Conservation (phyloP, 1,284 basidiomycete genomes). For the Papiliotrema laurentii region DNA sequence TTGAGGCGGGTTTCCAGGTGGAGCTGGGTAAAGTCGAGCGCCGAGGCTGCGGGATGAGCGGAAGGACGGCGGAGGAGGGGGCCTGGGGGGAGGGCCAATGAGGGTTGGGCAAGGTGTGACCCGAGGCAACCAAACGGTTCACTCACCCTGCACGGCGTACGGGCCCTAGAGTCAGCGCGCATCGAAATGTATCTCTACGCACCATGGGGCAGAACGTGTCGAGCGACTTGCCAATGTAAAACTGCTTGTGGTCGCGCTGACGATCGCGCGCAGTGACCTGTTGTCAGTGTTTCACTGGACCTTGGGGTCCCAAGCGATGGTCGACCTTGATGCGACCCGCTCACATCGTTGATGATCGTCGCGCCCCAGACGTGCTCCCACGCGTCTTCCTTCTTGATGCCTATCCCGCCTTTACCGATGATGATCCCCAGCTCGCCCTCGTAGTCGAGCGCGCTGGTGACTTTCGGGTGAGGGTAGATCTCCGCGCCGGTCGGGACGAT, state of each 20-base stretch:
- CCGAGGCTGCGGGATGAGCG: slow-evolving; percentile 14
- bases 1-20: slow-evolving; percentile 37
- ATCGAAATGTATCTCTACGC: too few relatives aligned
- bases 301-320: too few relatives aligned
- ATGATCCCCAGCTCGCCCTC: slow-evolving; percentile 45
- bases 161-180: too few relatives aligned
- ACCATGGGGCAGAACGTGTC: slow-evolving; percentile 48
- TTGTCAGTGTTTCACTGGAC: not conserved
- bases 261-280: slow-evolving; percentile 31
- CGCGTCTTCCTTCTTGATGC: slow-evolving; percentile 38
- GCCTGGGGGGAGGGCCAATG: not conserved
- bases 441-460: slow-evolving; percentile 39
- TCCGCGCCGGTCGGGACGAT: slow-evolving; percentile 26
- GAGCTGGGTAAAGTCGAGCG: slow-evolving; percentile 24
- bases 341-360: slow-evolving; percentile 36
- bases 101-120: too few relatives aligned
- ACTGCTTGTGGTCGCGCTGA: slow-evolving; percentile 43
- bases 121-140: too few relatives aligned
- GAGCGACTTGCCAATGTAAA: slow-evolving; percentile 43
- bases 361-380: slow-evolving; percentile 44
- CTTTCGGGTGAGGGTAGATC: slow-evolving; percentile 37
- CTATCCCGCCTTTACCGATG: slow-evolving; percentile 36
- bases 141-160: slow-evolving; percentile 25
- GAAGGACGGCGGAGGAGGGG: not conserved
- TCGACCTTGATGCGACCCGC: too few relatives aligned